A percentile compares a stretch with the other conserved stretches of the same genome.
These are phyloP conservation scores for Periconia sp. DNA, from an alignment of 2,329 filamentous ascomycete species.

Conservation along the genomic window DNA sequence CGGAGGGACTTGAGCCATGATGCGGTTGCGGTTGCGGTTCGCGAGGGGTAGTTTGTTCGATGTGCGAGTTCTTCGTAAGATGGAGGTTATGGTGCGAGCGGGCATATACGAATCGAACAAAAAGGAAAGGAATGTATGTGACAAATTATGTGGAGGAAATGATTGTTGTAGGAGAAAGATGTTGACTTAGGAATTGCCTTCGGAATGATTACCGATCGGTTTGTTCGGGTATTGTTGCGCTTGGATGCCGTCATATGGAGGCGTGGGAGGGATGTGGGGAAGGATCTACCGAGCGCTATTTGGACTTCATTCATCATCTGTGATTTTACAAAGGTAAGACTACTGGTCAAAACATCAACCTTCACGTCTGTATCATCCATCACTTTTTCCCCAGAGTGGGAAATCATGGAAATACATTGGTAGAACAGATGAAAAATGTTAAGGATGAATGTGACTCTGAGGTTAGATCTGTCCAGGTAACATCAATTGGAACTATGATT, in stretches of 20 bases:
- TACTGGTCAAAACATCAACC: no score
- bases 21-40: slow-evolving; percentile 23
- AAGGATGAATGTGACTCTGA: no score
- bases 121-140: no score
- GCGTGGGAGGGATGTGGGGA: neutral
- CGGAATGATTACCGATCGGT: slow-evolving; percentile 5
- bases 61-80: slow-evolving; percentile 15
- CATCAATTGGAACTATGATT: no score
- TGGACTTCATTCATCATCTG: no score
- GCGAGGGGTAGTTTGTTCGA: slow-evolving; percentile 11
- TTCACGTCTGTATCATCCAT: no score
- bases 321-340: no score
- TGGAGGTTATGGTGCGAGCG: slow-evolving; percentile 1
- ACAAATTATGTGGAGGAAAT: no score
- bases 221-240: neutral
- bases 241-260: neutral
- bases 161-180: neutral
- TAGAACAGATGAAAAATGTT: no score
- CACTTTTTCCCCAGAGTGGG: no score
- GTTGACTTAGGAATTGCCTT: slow-evolving; percentile 1
- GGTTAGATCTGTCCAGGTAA: no score
- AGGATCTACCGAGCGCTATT: neutral
- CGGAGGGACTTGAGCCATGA: slow-evolving; percentile 32
- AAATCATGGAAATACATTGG: no score
- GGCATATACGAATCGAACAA: slow-evolving; percentile 1